Evolutionary conservation across 1,139 yeast species (phyloP).

Genomic region (Protomyces macrosporus): DNA sequence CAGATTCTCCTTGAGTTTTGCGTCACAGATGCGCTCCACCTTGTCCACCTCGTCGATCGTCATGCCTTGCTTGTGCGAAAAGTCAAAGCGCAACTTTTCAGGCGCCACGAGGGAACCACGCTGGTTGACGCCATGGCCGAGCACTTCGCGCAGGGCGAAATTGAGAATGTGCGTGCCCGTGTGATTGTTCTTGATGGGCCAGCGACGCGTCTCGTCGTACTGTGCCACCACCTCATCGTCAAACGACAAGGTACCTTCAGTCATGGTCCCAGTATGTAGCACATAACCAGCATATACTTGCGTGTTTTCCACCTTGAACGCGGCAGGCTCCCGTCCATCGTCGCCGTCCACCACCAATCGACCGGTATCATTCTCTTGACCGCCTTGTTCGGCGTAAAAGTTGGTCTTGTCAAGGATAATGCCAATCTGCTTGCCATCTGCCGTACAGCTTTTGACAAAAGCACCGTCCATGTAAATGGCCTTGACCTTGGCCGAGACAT

Average conservation of each 20-base stretch:
- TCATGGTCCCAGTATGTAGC: conserved; percentile 81
- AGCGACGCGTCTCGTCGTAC: conserved; percentile 87
- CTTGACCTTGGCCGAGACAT: conserved; percentile 46
- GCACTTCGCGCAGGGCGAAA: conserved; percentile 74
- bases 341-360: conserved; percentile 65
- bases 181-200: conserved; percentile 96
- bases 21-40: conserved; percentile 70
- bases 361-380: conserved; percentile 96
- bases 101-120: conserved; percentile 95
- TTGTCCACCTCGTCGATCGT: conserved; percentile 61
- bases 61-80: conserved; percentile 78
- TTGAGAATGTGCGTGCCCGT: conserved; percentile 96
- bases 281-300: conserved; percentile 93
- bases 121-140: conserved; percentile 88
- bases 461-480: conserved; percentile 53
- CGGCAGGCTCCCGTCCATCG: conserved; percentile 53
- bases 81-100: conserved; percentile 92
- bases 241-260: conserved; percentile 66
- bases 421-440: conserved; percentile 60
- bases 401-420: conserved; percentile 81
- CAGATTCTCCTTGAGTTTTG: conserved; percentile 63
- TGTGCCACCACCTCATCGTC: conserved; percentile 75
- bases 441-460: conserved; percentile 52
- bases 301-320: conserved; percentile 84
- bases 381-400: conserved; percentile 98